Base-by-base conservation (phyloP, 805 yeast genomes). In the Cyberlindnera mrakii region DNA sequence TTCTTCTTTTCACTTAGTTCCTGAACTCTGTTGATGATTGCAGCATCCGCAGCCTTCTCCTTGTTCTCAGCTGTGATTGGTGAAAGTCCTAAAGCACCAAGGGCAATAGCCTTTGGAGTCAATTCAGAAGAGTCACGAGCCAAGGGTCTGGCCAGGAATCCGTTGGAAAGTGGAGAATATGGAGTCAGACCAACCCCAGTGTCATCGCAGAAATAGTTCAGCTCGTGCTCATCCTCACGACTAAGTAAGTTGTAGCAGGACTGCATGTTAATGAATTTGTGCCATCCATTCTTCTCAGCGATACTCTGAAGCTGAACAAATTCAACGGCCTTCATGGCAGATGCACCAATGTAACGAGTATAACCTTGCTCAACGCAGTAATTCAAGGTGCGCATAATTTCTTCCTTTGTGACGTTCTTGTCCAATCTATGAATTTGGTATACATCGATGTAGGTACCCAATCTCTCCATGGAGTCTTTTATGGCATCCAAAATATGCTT, bases 201-300 rank as follows among this genome's bases (percentile, higher is more conserved):
- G 37, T 63, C 64, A 23, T 71, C 59, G 47, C 82, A 76, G 59
- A 64, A 81, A 35, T 75, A 76, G 49, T 71, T 73, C 71, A 80
- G 63, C 56, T 80, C 86, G 16, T 77, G 60, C 55, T 80, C 86
- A 48, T 80, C 85, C 53, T 78, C 83, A 15, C 86, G 65, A 51
- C 72, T 64, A 4, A 78, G 46, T 45, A 79, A 62, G 37, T 74
- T 78, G 60, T 78, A 77, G 54, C 63, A 71, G 47, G 75, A 71
- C 60, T 81, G 86, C 74, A 78, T 72, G 29, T 75, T 66, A 40
- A 80, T 67, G 51, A 80, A 80, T 58, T 77, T 77, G 50, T 65
- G 65, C 82, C 81, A 80, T 31, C 71, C 72, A 48, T 71, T 50
- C 56, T 66, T 65, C 43, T 78, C 82, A 4, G 86, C 85, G 41